Conservation (phyloP, 2,329 filamentous ascomycete genomes). For the Trichoderma gracile region DNA sequence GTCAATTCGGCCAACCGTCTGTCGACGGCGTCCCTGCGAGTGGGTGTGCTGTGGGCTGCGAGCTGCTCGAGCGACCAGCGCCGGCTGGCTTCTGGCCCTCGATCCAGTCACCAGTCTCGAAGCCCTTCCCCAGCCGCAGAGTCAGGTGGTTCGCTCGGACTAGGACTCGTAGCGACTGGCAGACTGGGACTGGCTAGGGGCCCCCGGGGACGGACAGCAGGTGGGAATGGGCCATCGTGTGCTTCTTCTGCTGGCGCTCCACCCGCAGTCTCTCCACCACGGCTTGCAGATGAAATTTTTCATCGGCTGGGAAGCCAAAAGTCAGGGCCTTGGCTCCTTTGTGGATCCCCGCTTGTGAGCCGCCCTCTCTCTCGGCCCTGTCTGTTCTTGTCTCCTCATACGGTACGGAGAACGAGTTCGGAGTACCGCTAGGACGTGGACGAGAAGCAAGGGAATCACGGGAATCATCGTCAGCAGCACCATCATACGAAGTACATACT, state of each 20-base stretch:
- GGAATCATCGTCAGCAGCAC: no score
- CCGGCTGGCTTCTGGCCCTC: conserved; percentile 19
- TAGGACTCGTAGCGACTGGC: conserved; percentile 10
- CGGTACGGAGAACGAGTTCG: no score
- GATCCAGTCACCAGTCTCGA: conserved; percentile 12
- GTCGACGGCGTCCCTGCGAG: conserved; percentile 8
- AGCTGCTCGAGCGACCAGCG: background rate
- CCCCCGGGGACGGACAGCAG: conserved; percentile 15
- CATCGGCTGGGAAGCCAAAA: conserved; percentile 12
- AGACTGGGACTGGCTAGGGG: conserved; percentile 16
- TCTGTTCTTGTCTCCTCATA: background rate
- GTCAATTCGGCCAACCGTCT: conserved; percentile 20
- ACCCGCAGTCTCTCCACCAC: conserved; percentile 17
- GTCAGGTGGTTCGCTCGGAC: conserved; percentile 26
- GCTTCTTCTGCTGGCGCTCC: conserved; percentile 7
- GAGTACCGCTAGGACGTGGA: no score
- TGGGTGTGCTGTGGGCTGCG: conserved; percentile 15
- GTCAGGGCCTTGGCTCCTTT: conserved; percentile 4
- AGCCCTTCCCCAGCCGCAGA: conserved; percentile 22
- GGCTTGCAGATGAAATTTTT: conserved; percentile 21
- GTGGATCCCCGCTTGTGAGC: conserved; percentile 5
- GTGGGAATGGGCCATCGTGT: conserved; percentile 14
- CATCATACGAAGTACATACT: no score
- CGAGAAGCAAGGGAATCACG: no score
- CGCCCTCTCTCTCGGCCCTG: background rate